These are phyloP conservation scores for Lycium barbarum DNA, from an alignment of 257 asterid genomes.

Conservation along the genomic window DNA sequence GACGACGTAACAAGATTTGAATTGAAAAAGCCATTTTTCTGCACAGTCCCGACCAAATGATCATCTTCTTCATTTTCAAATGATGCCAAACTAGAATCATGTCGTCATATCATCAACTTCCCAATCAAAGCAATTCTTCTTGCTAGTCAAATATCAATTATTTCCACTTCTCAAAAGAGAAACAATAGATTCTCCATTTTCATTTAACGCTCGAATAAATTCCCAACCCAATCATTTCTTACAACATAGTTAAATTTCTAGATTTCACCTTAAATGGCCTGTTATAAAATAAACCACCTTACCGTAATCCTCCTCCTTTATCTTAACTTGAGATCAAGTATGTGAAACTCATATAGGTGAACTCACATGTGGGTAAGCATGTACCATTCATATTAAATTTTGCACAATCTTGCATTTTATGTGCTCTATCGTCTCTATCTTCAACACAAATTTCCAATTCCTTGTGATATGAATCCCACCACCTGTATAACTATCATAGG, in stretches of 20 bases:
- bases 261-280: background rate
- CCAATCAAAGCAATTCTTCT: constrained; percentile 9
- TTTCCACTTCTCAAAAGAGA: background rate
- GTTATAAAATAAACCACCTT: background rate
- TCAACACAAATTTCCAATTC: constrained; percentile 10
- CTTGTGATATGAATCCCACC: background rate
- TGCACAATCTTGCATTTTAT: background rate
- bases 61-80: background rate
- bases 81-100: background rate
- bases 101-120: background rate
- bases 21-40: background rate
- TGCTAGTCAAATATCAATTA: background rate
- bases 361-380: constrained; percentile 9
- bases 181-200: constrained; percentile 9
- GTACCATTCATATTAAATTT: background rate
- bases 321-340: background rate
- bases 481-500: background rate
- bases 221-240: background rate
- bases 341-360: background rate
- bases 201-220: background rate
- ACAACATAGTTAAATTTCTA: background rate
- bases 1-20: background rate
- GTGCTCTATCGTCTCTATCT: background rate
- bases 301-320: background rate
- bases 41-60: background rate